A percentile compares a stretch with the other conserved stretches of the same genome.
Conservation (phyloP, 768 basidiomycete genomes). For the Kwoniella dendrophila region DNA sequence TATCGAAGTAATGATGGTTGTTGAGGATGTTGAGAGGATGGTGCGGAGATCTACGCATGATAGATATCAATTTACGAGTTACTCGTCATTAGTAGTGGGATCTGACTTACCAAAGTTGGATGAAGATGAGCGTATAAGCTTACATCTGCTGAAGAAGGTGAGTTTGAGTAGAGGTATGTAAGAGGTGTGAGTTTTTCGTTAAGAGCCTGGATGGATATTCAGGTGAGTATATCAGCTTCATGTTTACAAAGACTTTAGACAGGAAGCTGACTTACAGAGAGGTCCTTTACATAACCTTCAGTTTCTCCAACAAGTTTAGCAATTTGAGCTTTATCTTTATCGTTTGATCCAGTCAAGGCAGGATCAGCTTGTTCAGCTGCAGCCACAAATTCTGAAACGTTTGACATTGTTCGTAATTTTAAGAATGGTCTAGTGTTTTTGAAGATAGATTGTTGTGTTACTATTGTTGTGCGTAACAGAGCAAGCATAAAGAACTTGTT, state of each 20-base stretch:
- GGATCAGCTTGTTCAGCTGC: slow-evolving; percentile 49
- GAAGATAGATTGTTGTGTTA: not conserved
- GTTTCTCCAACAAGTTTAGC: slow-evolving; percentile 34
- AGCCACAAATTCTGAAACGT: slow-evolving; percentile 43
- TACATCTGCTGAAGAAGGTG: slow-evolving; percentile 85
- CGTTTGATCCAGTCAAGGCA: slow-evolving; percentile 40
- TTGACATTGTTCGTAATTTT: slow-evolving; percentile 29
- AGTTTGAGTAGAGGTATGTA: slow-evolving; percentile 83
- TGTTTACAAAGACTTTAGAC: not conserved
- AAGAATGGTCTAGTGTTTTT: slow-evolving; percentile 1
- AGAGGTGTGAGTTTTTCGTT: slow-evolving; percentile 71
- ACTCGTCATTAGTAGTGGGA: too few species aligned
- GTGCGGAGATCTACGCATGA: slow-evolving; percentile 17
- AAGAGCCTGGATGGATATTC: slow-evolving; percentile 63
- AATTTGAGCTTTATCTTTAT: slow-evolving; percentile 50
- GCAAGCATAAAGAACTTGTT: slow-evolving; percentile 2
- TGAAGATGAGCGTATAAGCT: slow-evolving; percentile 88
- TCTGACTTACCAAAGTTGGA: slow-evolving; percentile 69
- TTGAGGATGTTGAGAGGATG: slow-evolving; percentile 78
- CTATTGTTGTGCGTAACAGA: slow-evolving; percentile 1
- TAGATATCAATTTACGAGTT: not conserved
- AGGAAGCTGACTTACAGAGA: slow-evolving; percentile 36
- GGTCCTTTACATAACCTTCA: slow-evolving; percentile 41
- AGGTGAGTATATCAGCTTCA: not conserved
- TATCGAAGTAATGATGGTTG: slow-evolving; percentile 85